Percentiles rank a stretch among this genome's conserved stretches.
Conservation (phyloP, 768 basidiomycete species). For the Mycena vulgaris region DNA sequence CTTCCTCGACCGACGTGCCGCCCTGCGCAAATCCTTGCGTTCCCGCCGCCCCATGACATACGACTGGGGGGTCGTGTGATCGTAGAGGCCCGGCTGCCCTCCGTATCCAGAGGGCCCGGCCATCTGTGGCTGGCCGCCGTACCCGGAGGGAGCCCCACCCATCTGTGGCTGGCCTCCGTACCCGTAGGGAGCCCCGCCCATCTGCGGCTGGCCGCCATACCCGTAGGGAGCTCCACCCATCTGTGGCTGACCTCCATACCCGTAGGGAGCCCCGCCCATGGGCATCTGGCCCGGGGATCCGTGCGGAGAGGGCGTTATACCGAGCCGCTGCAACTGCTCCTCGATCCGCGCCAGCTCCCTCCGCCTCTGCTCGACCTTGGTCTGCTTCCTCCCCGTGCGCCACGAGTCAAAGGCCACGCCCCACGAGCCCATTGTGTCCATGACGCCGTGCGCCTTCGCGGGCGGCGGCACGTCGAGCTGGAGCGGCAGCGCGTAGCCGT, state of each 20-base stretch:
- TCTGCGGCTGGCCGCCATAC: background rate
- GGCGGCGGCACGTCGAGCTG: conserved; percentile 42
- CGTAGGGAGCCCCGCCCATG: background rate
- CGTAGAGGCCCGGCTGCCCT: background rate
- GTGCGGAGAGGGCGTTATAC: background rate
- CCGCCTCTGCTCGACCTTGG: conserved; percentile 35
- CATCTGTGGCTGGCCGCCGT: background rate
- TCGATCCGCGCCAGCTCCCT: conserved; percentile 32
- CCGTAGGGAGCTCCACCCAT: background rate
- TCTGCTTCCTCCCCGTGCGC: conserved; percentile 32
- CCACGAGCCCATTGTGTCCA: conserved; percentile 40
- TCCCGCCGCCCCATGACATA: conserved; percentile 15
- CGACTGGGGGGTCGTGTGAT: background rate
- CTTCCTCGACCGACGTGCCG: conserved; percentile 14
- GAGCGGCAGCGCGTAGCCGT: conserved; percentile 41
- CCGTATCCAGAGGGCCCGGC: background rate
- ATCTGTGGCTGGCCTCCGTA: background rate
- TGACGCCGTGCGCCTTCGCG: conserved; percentile 38
- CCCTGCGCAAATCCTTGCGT: conserved; percentile 21
- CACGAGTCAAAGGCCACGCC: conserved; percentile 38
- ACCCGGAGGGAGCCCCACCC: background rate
- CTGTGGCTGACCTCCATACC: background rate
- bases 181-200: background rate
- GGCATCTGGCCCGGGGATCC: background rate
- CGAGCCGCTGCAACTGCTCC: background rate